Base-by-base conservation (phyloP, 176 grass and related monocot genomes). In the Eragrostis curvula region DNA sequence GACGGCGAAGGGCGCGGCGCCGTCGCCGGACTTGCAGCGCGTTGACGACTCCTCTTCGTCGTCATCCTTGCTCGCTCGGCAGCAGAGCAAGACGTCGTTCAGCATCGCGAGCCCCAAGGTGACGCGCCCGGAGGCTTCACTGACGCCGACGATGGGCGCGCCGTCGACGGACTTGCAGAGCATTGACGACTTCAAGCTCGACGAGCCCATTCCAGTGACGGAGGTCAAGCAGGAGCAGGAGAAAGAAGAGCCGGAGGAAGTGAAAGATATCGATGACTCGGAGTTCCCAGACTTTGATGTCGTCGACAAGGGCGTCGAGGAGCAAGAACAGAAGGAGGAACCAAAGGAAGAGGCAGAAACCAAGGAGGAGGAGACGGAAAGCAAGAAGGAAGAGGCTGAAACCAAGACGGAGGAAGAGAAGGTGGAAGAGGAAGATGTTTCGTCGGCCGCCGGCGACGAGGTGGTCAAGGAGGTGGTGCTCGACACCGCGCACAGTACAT, bases 161-260 rank as follows among this genome's bases (percentile, higher is more conserved):
- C 73, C 87, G 46, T 73, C 86, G 42, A 75, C 79, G 23, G 24
- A 28, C 24, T 14, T 61, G 58, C 25, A 61, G 24, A 87, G 87
- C 43, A 99, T 99, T 39, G 96, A 96, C 16, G 93, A 99, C 12
- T 99, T 99, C 72, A 99, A 79, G 55, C 96, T 99, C 67, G 93
- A 99, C 20, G 89, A 91, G 71, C 56, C 90, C 6, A 81, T 63
- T n/a, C 81, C 75, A 8, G 73, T 40, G 47, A n/a, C 66, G 7
- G 59, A 83, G 56, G 68, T 49, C 47, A 89, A 74, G 23, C 71
- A 87, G 23, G 66, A 87, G 1, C 64, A 83, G 51, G 17, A 79
- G 2, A 23, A 83, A 41, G 68, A 42, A 20, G 75, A 53, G 24
- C 79, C 23, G 5, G 85, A 85, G 20, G 90, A 85, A 23, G 23